Evolutionary conservation across 139 green algal genomes (phyloP).

Genomic region (Auxenochlorella pyrenoidosa): DNA sequence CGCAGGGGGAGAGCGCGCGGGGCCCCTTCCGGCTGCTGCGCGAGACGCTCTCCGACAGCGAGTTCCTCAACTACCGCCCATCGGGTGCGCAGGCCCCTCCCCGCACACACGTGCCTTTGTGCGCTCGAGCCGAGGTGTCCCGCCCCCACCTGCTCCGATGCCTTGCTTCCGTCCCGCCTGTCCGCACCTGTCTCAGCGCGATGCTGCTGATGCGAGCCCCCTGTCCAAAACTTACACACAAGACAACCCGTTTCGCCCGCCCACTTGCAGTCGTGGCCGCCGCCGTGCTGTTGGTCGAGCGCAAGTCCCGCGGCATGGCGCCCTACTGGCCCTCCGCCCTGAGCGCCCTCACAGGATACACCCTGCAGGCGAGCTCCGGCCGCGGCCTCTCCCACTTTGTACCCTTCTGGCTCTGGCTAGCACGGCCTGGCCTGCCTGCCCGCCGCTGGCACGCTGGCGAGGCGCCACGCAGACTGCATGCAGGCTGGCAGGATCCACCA

Average conservation of each 20-base stretch:
- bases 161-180: no score
- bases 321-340: conserved; percentile 44
- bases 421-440: background rate
- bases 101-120: background rate
- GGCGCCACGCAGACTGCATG: no score
- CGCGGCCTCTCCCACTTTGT: no score
- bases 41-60: conserved; percentile 7
- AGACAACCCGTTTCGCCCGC: no score
- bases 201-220: no score
- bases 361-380: background rate
- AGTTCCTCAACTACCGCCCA: conserved; percentile 38
- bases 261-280: conserved; percentile 33
- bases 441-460: background rate
- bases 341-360: conserved; percentile 27
- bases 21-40: conserved; percentile 21
- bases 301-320: conserved; percentile 8
- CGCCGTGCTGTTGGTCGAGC: conserved; percentile 29
- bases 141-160: no score
- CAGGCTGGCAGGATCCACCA: no score
- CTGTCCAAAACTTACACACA: no score
- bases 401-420: no score
- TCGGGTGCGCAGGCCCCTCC: background rate
- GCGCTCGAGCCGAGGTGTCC: no score
- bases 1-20: background rate
- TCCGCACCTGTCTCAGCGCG: no score